A percentile compares a stretch with the other conserved stretches of the same genome.
phyloP scores from a whole-genome alignment of 371 early-diverging fungal genomes.

The Saksenaea vasiformis region DNA sequence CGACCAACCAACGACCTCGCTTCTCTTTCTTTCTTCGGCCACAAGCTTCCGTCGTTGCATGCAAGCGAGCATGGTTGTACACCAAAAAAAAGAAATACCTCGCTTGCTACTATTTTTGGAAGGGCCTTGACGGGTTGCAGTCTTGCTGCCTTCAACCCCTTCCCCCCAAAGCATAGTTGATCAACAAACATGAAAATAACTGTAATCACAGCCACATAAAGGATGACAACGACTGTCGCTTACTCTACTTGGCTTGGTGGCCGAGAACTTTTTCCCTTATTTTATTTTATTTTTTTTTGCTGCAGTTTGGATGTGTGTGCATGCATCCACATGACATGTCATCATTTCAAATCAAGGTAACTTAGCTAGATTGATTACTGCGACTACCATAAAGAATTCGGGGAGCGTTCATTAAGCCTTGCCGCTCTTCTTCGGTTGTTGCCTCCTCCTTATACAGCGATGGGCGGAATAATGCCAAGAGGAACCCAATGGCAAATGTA shows the following conservation, averaged over 20 bases:
- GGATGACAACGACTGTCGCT: not conserved
- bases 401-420: not conserved
- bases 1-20: conserved; percentile 3
- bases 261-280: not conserved
- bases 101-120: conserved; percentile 1
- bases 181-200: not conserved
- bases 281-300: not conserved
- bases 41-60: conserved; percentile 1
- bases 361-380: not conserved
- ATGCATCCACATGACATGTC: conserved; percentile 5
- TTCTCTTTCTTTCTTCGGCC: conserved; percentile 4
- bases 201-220: not conserved
- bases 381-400: not conserved
- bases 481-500: conserved; percentile 39
- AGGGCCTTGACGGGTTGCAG: conserved; percentile 4
- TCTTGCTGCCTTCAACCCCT: not conserved
- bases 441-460: not conserved
- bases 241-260: not conserved
- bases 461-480: conserved; percentile 20
- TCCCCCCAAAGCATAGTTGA: not conserved
- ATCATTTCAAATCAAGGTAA: conserved; percentile 1
- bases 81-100: not conserved
- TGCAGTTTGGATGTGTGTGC: not conserved
- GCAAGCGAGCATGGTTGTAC: not conserved
- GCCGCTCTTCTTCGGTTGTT: not conserved